Evolutionary conservation across 2,329 filamentous ascomycete genomes (phyloP), one percentile per base, ranked within the genome.

Genomic region (Saccharata proteae): DNA sequence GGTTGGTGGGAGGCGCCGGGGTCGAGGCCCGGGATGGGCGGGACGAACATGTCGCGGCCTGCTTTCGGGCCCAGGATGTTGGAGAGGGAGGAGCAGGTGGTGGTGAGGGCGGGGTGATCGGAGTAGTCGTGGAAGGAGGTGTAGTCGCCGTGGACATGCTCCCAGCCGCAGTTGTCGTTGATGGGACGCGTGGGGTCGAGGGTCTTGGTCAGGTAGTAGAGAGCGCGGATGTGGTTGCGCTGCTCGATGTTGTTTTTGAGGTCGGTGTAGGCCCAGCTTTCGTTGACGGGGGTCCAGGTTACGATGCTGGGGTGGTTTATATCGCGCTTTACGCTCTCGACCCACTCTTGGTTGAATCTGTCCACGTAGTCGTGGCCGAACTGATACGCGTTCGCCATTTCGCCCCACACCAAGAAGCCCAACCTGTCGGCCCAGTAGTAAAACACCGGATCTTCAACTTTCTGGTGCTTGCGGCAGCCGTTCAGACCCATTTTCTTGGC

Each of bases 81-180:
- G 2, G 67, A 55, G 16, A 77, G 50, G 3, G 54, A 63, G 0
- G 57, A 52, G 43, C 72, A 78, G 2, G 67, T 70, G 36, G 64
- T 55, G 4, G 64, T 58, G 5, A 80, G 61, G 14, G 62, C 65
- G 0, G 65, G 58, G 0, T 60, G 69, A 42, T 79, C 74, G 12
- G 62, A 59, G 46, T 80, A 80, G 49, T 80, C 74, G 47, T 80
- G 76, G 57, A 76, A 80, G 0, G 75, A 78, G 15, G 69, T 71
- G 2, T 80, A 54, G 41, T 80, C 75, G 0, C 70, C 75, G 8
- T 61, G 43, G 5, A 79, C 73, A 39, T 79, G 74, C 44, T 80
- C 74, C 76, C 76, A 80, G 19, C 76, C 76, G 40, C 75, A 80
- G 50, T 80, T 80, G 49, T 80, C 75, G 44, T 80, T 80, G 44